Conservation (phyloP, 257 asterid genomes). For the Przewalskia tangutica region DNA sequence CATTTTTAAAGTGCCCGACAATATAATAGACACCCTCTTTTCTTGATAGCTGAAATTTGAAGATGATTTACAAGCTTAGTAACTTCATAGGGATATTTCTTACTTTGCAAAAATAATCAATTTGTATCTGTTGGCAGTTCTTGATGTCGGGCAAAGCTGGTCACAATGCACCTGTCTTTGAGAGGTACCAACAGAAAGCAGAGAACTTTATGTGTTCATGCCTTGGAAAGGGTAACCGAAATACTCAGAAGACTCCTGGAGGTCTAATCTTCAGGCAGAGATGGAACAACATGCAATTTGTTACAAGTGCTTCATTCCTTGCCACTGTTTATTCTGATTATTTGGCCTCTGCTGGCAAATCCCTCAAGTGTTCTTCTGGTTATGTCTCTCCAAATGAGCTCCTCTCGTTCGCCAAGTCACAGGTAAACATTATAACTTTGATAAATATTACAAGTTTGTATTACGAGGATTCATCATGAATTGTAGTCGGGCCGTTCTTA, state of each 20-base stretch:
- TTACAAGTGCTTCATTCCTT: slow-evolving; percentile 83
- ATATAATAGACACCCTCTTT: background rate
- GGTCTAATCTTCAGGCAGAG: slow-evolving; percentile 86
- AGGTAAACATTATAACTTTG: slow-evolving; percentile 28
- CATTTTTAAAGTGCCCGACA: background rate
- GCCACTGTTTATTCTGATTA: slow-evolving; percentile 80
- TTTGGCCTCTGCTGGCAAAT: slow-evolving; percentile 64
- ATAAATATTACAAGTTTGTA: background rate
- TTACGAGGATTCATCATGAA: background rate
- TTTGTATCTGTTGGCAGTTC: slow-evolving; percentile 34
- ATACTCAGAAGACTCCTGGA: slow-evolving; percentile 79
- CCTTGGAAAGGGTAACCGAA: slow-evolving; percentile 70
- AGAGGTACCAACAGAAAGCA: slow-evolving; percentile 65
- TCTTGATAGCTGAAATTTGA: no score
- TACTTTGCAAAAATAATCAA: background rate
- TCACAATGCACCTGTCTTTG: slow-evolving; percentile 34
- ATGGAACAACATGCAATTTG: slow-evolving; percentile 99
- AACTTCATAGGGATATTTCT: background rate
- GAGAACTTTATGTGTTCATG: slow-evolving; percentile 91
- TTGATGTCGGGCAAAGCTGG: slow-evolving; percentile 84
- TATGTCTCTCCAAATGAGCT: slow-evolving; percentile 54
- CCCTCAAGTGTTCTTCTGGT: slow-evolving; percentile 56
- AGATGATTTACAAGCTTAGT: background rate
- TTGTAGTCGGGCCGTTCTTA: no score
- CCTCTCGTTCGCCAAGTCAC: slow-evolving; percentile 79